phyloP scores from a whole-genome alignment of 371 early-diverging fungal species.

The Smittium mucronatum region DNA sequence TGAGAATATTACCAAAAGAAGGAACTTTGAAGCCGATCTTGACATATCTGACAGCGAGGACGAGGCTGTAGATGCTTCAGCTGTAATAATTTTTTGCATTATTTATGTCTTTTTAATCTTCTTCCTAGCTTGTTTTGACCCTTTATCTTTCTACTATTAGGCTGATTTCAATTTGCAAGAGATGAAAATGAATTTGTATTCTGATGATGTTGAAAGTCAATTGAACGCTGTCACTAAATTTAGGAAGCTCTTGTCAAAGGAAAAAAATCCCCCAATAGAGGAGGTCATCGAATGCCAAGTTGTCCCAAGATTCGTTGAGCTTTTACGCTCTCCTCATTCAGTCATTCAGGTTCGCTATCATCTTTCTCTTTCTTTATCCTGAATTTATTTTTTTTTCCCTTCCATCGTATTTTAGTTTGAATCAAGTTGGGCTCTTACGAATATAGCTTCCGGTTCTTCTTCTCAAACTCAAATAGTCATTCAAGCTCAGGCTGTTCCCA shows the following conservation, averaged over 20 bases:
- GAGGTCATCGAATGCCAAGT: constrained; percentile 91
- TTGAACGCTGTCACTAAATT: constrained; percentile 80
- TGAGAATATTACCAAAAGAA: constrained; percentile 82
- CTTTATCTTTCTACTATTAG: background rate
- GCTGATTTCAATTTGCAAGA: constrained; percentile 6
- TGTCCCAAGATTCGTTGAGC: constrained; percentile 91
- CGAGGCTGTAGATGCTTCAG: constrained; percentile 41
- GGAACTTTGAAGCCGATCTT: constrained; percentile 54
- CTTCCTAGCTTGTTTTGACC: too few relatives aligned
- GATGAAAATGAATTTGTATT: constrained; percentile 41
- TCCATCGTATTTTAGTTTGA: constrained; percentile 63
- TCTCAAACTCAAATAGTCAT: constrained; percentile 94
- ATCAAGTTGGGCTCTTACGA: constrained; percentile 99
- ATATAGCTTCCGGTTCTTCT: constrained; percentile 98
- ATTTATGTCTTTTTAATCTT: too few relatives aligned
- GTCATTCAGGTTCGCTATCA: constrained; percentile 64
- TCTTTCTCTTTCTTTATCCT: background rate
- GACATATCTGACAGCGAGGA: constrained; percentile 66
- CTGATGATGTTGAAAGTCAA: constrained; percentile 63
- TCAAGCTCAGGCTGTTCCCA: constrained; percentile 83
- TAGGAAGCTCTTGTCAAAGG: constrained; percentile 94
- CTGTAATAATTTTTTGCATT: too few relatives aligned
- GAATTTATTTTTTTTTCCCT: background rate
- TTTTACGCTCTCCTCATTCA: constrained; percentile 63
- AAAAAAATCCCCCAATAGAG: constrained; percentile 96